These are phyloP conservation scores for Sanghuangporus sanghuang DNA, from an alignment of 1,284 basidiomycete genomes.

Conservation along the genomic window DNA sequence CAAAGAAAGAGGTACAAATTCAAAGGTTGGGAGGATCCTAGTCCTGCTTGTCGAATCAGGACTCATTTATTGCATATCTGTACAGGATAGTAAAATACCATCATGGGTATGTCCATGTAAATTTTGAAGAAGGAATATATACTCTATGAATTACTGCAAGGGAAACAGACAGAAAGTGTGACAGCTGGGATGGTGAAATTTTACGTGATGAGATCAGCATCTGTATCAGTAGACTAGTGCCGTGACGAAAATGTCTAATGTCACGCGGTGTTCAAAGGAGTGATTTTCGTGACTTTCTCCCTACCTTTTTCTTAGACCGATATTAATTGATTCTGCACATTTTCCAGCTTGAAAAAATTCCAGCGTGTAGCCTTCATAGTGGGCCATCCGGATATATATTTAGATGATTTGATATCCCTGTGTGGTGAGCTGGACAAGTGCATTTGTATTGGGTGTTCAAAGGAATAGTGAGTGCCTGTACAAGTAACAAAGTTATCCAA, in stretches of 20 bases:
- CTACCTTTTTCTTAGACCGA: not conserved
- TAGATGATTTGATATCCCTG: not conserved
- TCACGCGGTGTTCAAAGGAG: not conserved
- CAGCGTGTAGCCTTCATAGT: not conserved
- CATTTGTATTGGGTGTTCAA: not conserved
- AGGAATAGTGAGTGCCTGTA: not conserved
- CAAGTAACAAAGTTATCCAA: too few relatives aligned
- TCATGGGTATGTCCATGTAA: not conserved
- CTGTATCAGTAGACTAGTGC: not conserved
- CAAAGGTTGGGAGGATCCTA: not conserved
- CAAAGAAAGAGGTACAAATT: not conserved
- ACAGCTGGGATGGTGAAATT: not conserved
- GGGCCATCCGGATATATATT: not conserved
- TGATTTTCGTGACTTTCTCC: not conserved
- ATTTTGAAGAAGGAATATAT: not conserved
- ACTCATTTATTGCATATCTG: constrained; percentile 2
- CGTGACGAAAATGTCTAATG: not conserved
- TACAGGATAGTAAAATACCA: not conserved
- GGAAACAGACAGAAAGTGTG: not conserved
- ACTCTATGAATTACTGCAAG: not conserved
- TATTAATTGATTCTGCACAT: not conserved
- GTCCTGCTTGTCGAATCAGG: constrained; percentile 6
- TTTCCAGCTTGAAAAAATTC: not conserved
- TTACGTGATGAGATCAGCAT: not conserved
- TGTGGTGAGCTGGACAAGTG: not conserved